These are phyloP conservation scores for Clarireedia hainanense DNA, from an alignment of 2,329 filamentous ascomycete genomes.

Conservation along the genomic window DNA sequence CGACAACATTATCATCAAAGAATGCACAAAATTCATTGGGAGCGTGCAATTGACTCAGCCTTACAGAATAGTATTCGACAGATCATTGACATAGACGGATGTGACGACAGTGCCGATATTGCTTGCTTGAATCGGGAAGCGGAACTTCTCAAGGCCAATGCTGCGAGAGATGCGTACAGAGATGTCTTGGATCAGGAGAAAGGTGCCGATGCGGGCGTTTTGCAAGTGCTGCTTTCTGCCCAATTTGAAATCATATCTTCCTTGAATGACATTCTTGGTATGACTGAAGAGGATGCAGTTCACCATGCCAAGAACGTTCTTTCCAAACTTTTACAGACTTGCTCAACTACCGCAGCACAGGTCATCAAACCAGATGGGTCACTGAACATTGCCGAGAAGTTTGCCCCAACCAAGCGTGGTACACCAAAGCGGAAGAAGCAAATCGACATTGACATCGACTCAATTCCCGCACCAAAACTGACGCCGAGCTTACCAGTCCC, in stretches of 20 bases:
- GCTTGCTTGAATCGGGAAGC: constrained; percentile 71
- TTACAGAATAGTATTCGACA: constrained; percentile 78
- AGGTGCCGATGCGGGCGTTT: constrained; percentile 63
- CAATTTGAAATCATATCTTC: constrained; percentile 89
- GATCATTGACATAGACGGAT: constrained; percentile 61
- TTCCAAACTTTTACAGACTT: constrained; percentile 67
- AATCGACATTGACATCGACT: constrained; percentile 24
- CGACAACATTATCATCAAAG: constrained; percentile 85
- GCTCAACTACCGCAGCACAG: constrained; percentile 66
- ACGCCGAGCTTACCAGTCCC: constrained; percentile 28
- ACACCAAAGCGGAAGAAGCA: constrained; percentile 69
- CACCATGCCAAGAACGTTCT: constrained; percentile 71
- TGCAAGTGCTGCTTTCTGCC: constrained; percentile 78
- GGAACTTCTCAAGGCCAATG: constrained; percentile 76
- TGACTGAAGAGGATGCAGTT: constrained; percentile 79
- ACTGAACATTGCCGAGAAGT: constrained; percentile 50
- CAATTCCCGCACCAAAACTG: constrained; percentile 30
- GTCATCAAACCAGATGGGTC: constrained; percentile 84
- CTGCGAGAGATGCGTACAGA: constrained; percentile 69
- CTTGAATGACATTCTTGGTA: constrained; percentile 69
- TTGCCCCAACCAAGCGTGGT: constrained; percentile 62
- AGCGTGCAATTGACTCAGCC: constrained; percentile 78
- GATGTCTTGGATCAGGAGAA: constrained; percentile 81
- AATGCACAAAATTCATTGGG: constrained; percentile 76
- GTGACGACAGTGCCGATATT: constrained; percentile 59